Evolutionary conservation across 2,329 filamentous ascomycete genomes (phyloP), one percentile per base, ranked within the genome.

Genomic region (Talaromyces sp.): DNA sequence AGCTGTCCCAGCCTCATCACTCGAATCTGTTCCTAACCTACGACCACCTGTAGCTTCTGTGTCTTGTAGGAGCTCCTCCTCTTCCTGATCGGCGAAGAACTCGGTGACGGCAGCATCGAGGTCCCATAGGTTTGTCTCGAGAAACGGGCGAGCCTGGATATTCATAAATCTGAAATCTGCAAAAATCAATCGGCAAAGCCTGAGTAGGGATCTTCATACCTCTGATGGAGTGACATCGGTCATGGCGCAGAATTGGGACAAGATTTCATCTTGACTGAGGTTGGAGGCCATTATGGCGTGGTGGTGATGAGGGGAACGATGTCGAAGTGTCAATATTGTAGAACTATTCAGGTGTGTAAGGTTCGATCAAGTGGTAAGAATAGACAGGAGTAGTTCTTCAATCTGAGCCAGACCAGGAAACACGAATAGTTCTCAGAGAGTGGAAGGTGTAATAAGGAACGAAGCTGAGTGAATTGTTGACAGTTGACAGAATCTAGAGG

Each of bases 41-140:
- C 63, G 67, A 9, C 69, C 72, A n/a, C 66, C 70, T 16, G 60
- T 68, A 21, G 67, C 67, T 62, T 65, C 73, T 64, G 66, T 72
- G 42, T 74, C 75, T 63, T 75, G 70, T 63, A 72, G 63, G 60
- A 72, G 63, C 28, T 69, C 70, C 28, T 69, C 70, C 65, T 79
- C 76, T 62, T 79, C 72, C 66, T 80, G 78, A 64, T 79, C 77
- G 37, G 77, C 75, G 71, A 85, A 91, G 77, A 83, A 90, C 58
- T 85, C 82, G 33, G 84, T 81, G 60, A 84, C 82, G 16, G 88
- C 88, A 9, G 81, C 77, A 67, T 83, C 80, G 48, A 91, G 77
- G 69, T 92, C 83, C 88, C 89, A 92, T 66, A 83, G 78, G 69
- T 83, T 86, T 39, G 83, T 82, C 23, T 81, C 79, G 7, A 93